Base-by-base conservation (phyloP, 2,329 filamentous ascomycete species). In the Helotiales sp. region DNA sequence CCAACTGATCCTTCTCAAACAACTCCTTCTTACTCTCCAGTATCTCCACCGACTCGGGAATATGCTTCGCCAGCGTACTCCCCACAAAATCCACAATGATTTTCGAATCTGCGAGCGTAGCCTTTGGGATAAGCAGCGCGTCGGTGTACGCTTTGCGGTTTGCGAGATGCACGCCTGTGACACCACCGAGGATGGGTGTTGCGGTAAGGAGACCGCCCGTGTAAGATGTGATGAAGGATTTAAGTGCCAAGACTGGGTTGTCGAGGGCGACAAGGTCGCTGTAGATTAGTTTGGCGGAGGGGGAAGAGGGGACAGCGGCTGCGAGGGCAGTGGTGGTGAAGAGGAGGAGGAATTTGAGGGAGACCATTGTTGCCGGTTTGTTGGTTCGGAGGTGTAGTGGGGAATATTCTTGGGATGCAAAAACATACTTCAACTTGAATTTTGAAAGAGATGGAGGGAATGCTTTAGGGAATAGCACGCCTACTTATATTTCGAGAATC, bases 161-260 rank as follows among this genome's bases (percentile, higher is more conserved):
- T 4, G 62, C 62, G 15, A 68, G 37, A 40, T 68, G 62, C 7
- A 68, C 62, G 8, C 49, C 50, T 17, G 68, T 63, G 13, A 70
- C 63, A n/a, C 54, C 63, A 3, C 52, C 55, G n/a, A 68, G 60
- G 59, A 70, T 26, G 28, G 65, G 61, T 20, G 58, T 80, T 1
- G 63, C 65, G 28, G 50, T 24, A 10, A 66, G 40, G n/a, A 54
- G 57, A 13, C 65, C 65, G 37, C 66, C 66, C 1, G 28, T 30
- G n/a, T 69, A 69, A 8, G n/a, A n/a, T 1, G 61, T 24, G 26
- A 70, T 64, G 2, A 50, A 20, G 10, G 80, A 82, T 5, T 79
- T 82, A 59, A 85, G 82, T 74, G 81, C 84, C 61, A 81, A 79
- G 60, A 84, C 80, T 0, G 82, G 81, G 24, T 85, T 75, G 69